Evolutionary conservation across 2,329 filamentous ascomycete species (phyloP).

Genomic region (Aspergillus intermedius): DNA sequence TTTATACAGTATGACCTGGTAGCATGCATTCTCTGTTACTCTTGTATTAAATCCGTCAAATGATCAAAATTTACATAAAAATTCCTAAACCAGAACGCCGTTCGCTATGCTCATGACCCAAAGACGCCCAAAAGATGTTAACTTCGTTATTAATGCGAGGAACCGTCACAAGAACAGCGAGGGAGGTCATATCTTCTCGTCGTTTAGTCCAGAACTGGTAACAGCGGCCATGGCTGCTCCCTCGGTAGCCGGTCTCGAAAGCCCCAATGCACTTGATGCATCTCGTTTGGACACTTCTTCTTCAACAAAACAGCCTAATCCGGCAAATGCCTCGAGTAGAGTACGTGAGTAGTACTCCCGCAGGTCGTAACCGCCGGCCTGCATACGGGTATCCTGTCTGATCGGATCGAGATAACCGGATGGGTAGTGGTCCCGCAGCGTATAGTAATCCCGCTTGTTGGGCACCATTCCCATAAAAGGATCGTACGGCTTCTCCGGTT

Average conservation of each 20-base stretch:
- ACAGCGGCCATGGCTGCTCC: slow-evolving; percentile 25
- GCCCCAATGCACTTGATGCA: slow-evolving; percentile 10
- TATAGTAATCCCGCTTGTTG: slow-evolving; percentile 63
- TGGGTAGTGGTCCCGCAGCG: slow-evolving; percentile 62
- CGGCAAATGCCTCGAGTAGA: slow-evolving; percentile 83
- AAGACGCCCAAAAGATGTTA: neutral
- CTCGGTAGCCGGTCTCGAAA: slow-evolving; percentile 20
- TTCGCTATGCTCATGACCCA: neutral
- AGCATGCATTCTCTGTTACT: too few relatives aligned
- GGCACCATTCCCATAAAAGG: slow-evolving; percentile 67
- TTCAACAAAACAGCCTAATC: slow-evolving; percentile 76
- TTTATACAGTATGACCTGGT: too few relatives aligned
- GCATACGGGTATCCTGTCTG: slow-evolving; percentile 58
- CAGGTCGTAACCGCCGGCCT: slow-evolving; percentile 76
- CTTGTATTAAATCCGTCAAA: too few relatives aligned
- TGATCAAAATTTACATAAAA: neutral
- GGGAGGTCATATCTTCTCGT: neutral
- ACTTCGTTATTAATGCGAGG: too few relatives aligned
- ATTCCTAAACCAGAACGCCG: neutral
- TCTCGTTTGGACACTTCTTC: slow-evolving; percentile 54
- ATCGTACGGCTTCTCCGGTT: slow-evolving; percentile 72
- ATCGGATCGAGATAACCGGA: slow-evolving; percentile 66
- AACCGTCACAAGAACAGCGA: neutral
- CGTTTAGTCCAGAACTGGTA: neutral
- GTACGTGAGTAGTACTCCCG: slow-evolving; percentile 74